Conservation (phyloP, 345 rosid species). For the Euclidium syriacum region DNA sequence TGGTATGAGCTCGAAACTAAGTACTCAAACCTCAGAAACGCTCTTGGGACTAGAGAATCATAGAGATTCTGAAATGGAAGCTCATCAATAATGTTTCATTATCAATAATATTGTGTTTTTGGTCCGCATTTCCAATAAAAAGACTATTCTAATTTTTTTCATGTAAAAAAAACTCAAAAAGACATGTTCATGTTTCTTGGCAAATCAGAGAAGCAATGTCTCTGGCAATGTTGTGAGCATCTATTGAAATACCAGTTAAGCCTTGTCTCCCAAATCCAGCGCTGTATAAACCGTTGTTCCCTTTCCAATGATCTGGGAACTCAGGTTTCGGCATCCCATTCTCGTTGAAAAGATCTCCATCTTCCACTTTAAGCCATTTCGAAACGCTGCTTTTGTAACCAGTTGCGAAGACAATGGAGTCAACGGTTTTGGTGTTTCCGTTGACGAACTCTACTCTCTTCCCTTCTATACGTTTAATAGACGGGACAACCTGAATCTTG, state of each 20-base stretch:
- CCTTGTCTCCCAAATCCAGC: slow-evolving; percentile 38
- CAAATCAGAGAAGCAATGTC: slow-evolving; percentile 24
- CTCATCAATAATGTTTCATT: slow-evolving; percentile 7
- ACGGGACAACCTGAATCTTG: slow-evolving; percentile 36
- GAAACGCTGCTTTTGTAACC: slow-evolving; percentile 51
- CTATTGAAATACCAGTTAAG: slow-evolving; percentile 30
- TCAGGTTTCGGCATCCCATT: slow-evolving; percentile 28
- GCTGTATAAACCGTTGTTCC: slow-evolving; percentile 36
- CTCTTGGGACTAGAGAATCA: slow-evolving; percentile 18
- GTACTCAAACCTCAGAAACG: slow-evolving; percentile 34
- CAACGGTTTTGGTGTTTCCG: slow-evolving; percentile 19
- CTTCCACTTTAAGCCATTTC: slow-evolving; percentile 42
- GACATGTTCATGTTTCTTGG: background rate
- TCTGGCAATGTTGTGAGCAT: slow-evolving; percentile 31
- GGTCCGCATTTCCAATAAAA: background rate
- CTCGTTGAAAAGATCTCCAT: slow-evolving; percentile 23
- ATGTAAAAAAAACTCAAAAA: background rate
- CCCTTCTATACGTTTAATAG: slow-evolving; percentile 29
- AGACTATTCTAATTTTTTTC: background rate
- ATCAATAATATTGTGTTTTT: slow-evolving; percentile 5
- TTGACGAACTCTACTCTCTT: slow-evolving; percentile 28
- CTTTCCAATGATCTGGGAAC: slow-evolving; percentile 34
- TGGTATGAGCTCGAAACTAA: slow-evolving; percentile 44
- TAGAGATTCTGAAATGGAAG: background rate
- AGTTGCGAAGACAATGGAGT: slow-evolving; percentile 54